Conservation (phyloP, 225 moss, liverwort and hornwort species). For the Rhytidiadelphus loreus region DNA sequence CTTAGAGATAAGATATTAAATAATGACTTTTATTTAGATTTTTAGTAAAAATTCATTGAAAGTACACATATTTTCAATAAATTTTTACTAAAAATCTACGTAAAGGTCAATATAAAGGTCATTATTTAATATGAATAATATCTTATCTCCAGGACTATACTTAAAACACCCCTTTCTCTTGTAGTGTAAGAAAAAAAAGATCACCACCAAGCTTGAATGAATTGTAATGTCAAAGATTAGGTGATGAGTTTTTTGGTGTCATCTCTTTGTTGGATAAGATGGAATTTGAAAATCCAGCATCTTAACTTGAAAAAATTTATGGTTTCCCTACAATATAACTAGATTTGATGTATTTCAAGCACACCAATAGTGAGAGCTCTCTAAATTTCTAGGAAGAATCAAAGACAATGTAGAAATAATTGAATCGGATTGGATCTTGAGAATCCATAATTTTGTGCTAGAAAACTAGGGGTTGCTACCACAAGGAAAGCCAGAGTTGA, state of each 20-base stretch:
- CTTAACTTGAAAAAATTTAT: background rate
- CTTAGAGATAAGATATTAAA: too few species aligned
- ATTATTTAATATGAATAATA: too few species aligned
- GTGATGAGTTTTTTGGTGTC: background rate
- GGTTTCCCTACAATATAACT: background rate
- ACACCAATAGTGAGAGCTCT: background rate
- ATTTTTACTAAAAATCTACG: too few species aligned
- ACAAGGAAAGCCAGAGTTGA: background rate
- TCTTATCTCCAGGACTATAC: too few species aligned
- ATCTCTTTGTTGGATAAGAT: background rate
- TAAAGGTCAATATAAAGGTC: too few species aligned
- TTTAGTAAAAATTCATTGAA: too few species aligned
- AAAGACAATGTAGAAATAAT: background rate
- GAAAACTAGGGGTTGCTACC: background rate
- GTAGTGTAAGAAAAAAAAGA: too few species aligned
- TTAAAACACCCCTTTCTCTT: too few species aligned
- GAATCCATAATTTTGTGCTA: background rate
- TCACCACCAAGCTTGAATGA: too few species aligned
- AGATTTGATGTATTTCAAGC: background rate
- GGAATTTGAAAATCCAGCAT: background rate
- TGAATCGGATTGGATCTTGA: background rate
- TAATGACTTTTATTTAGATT: too few species aligned
- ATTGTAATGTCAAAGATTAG: too few species aligned
- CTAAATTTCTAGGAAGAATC: background rate
- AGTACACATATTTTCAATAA: too few species aligned